Evolutionary conservation across 768 basidiomycete genomes (phyloP).

Genomic region (Cystobasidium ongulense): DNA sequence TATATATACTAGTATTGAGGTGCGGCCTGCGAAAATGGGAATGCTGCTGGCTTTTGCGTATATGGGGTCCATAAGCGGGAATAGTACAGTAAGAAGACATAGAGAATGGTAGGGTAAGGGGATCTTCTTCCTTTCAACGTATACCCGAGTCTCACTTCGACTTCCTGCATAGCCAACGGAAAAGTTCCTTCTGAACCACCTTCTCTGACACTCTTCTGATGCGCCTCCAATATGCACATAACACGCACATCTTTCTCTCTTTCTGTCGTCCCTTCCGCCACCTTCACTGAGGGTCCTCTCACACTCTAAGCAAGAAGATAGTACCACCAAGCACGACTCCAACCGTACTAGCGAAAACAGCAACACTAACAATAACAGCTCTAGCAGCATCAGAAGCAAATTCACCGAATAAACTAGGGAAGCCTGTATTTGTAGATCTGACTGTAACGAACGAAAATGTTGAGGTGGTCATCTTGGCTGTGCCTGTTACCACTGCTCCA

Average conservation of each 20-base stretch:
- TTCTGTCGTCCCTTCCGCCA: neutral
- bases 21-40: no score
- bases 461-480: neutral
- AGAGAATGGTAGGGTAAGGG: no score
- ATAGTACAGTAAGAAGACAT: no score
- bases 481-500: neutral
- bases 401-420: conserved; percentile 30
- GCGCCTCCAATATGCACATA: neutral
- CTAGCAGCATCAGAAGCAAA: neutral
- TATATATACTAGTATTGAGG: no score
- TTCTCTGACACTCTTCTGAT: no score
- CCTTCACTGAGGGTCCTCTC: neutral
- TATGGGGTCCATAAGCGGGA: no score
- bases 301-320: conserved; percentile 15
- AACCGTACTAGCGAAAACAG: conserved; percentile 9
- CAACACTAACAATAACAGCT: conserved; percentile 3
- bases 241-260: neutral
- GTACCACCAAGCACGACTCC: conserved; percentile 9
- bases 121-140: no score
- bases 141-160: no score
- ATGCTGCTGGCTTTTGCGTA: no score
- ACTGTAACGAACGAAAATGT: conserved; percentile 32
- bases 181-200: no score
- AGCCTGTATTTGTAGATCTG: conserved; percentile 22
- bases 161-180: no score